These are phyloP conservation scores for Suhomyces faveliae DNA, from an alignment of 805 yeast genomes.

Conservation along the genomic window DNA sequence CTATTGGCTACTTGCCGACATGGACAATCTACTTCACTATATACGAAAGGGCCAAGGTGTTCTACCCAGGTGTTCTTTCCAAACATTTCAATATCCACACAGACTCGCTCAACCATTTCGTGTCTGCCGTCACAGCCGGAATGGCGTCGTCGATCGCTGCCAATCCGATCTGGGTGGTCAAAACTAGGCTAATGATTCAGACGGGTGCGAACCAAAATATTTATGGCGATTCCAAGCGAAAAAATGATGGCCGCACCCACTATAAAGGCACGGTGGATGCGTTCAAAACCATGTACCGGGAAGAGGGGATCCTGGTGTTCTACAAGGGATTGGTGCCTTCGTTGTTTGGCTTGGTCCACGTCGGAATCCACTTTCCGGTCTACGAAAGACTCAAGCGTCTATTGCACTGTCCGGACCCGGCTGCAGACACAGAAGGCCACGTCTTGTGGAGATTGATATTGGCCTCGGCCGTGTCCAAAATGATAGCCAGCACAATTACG, in stretches of 20 bases:
- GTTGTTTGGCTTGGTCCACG: conserved; percentile 84
- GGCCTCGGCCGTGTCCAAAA: conserved; percentile 81
- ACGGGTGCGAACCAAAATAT: conserved; percentile 47
- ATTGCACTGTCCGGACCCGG: conserved; percentile 24
- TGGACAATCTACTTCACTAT: conserved; percentile 96
- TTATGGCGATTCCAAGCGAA: conserved; percentile 11
- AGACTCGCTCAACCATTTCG: conserved; percentile 41
- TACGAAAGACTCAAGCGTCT: conserved; percentile 76
- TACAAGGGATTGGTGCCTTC: conserved; percentile 92
- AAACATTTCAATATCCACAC: conserved; percentile 21
- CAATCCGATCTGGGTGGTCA: conserved; percentile 97
- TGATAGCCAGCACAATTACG: conserved; percentile 83
- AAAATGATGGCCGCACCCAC: conserved; percentile 24
- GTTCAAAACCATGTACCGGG: conserved; percentile 67
- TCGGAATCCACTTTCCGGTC: conserved; percentile 93
- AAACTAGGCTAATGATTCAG: conserved; percentile 90
- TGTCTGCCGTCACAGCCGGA: conserved; percentile 84
- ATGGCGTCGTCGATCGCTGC: conserved; percentile 78
- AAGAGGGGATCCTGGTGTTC: conserved; percentile 79
- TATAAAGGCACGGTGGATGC: conserved; percentile 86
- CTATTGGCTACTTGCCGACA: conserved; percentile 92
- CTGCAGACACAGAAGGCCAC: conserved; percentile 3
- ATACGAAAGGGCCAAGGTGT: conserved; percentile 72
- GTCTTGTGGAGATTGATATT: conserved; percentile 32
- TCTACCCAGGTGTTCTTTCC: conserved; percentile 45